Conservation (phyloP, 306 rosid species). For the Quercus variabilis region DNA sequence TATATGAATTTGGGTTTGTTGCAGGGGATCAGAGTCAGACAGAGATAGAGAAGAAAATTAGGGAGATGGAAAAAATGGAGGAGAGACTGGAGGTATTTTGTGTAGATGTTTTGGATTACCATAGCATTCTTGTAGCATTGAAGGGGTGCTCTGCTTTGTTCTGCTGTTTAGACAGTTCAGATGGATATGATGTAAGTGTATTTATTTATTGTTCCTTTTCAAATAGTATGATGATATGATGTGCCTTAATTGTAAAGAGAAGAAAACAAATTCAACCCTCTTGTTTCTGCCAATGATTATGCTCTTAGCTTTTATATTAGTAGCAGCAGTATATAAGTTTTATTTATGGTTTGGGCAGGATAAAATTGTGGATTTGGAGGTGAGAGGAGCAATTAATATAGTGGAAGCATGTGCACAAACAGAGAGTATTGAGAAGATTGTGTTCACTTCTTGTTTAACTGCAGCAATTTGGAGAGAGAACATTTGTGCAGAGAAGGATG, state of each 20-base stretch:
- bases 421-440: constrained; percentile 30
- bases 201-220: too few relatives aligned
- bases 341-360: constrained; percentile 25
- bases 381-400: constrained; percentile 48
- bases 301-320: background rate
- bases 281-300: too few relatives aligned
- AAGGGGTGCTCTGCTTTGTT: constrained; percentile 38
- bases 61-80: constrained; percentile 28
- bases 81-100: constrained; percentile 27
- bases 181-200: constrained; percentile 34
- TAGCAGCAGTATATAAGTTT: background rate
- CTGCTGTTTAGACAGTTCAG: constrained; percentile 39
- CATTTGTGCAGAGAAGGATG: constrained; percentile 26
- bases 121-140: constrained; percentile 34
- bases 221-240: too few relatives aligned
- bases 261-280: too few relatives aligned
- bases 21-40: constrained; percentile 25
- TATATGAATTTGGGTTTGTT: background rate
- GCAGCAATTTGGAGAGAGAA: constrained; percentile 48
- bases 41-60: constrained; percentile 33
- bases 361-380: constrained; percentile 42
- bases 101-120: constrained; percentile 43
- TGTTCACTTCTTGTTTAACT: constrained; percentile 43
- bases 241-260: too few relatives aligned
- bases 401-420: constrained; percentile 52